phyloP scores from a whole-genome alignment of 257 asterid genomes.

The Scutellaria baicalensis region DNA sequence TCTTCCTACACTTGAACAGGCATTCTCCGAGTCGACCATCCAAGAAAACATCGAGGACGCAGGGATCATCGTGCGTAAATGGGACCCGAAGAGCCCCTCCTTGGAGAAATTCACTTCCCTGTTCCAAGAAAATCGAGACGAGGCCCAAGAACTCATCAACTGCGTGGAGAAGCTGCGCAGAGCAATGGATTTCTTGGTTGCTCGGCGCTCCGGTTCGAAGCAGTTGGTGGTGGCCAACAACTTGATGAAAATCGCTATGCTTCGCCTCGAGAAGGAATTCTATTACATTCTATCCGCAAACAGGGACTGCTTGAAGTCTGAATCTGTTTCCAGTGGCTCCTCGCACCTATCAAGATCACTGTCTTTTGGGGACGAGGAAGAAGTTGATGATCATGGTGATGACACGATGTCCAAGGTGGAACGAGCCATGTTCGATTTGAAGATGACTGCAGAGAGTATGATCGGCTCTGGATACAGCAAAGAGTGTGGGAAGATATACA shows the following conservation, averaged over 20 bases:
- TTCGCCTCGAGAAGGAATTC: conserved; percentile 52
- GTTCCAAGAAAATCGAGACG: conserved; percentile 38
- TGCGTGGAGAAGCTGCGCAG: conserved; percentile 38
- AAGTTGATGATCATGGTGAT: conserved; percentile 23
- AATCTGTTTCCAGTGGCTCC: conserved; percentile 45
- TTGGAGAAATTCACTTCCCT: conserved; percentile 28
- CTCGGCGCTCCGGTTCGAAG: conserved; percentile 25
- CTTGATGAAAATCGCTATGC: conserved; percentile 58
- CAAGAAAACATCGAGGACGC: conserved; percentile 40
- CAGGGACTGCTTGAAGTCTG: conserved; percentile 36
- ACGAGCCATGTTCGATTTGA: conserved; percentile 45
- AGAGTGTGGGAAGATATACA: conserved; percentile 54
- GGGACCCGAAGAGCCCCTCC: conserved; percentile 40
- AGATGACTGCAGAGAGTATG: conserved; percentile 60
- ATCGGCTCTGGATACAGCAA: conserved; percentile 50
- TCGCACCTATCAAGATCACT: conserved; percentile 26
- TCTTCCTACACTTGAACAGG: conserved; percentile 13
- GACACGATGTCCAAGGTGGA: conserved; percentile 24
- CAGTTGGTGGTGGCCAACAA: conserved; percentile 46
- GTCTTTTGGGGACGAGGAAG: conserved; percentile 28
- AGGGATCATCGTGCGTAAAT: conserved; percentile 32
- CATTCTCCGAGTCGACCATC: conserved; percentile 37
- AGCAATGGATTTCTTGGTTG: conserved; percentile 53
- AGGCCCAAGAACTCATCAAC: conserved; percentile 42
- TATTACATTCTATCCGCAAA: conserved; percentile 41